These are phyloP conservation scores for Phyllosticta citrichinensis DNA, from an alignment of 2,329 filamentous ascomycete genomes.

Conservation along the genomic window DNA sequence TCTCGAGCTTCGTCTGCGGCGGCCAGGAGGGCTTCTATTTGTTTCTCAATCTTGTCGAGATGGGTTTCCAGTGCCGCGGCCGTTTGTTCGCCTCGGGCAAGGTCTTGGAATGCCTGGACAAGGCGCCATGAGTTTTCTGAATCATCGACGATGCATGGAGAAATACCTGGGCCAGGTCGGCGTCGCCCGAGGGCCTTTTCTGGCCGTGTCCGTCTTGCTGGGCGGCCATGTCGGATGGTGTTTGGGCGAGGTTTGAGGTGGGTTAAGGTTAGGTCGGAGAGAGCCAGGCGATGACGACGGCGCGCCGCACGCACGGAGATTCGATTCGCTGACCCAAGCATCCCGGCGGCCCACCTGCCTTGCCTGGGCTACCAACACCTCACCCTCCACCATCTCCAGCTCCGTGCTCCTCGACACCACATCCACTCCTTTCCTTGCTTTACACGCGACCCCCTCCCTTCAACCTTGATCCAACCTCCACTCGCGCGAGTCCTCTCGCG, in stretches of 20 bases:
- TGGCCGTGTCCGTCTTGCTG: slow-evolving; percentile 20
- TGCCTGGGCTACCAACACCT: neutral
- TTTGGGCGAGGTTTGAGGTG: neutral
- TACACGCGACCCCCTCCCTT: neutral
- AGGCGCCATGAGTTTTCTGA: neutral
- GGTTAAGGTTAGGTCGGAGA: neutral
- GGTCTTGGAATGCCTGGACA: slow-evolving; percentile 39
- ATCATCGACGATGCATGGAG: neutral
- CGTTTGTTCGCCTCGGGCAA: slow-evolving; percentile 45
- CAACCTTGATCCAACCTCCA: neutral
- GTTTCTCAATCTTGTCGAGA: slow-evolving; percentile 43
- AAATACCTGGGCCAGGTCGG: slow-evolving; percentile 27
- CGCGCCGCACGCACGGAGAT: neutral
- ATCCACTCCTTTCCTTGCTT: neutral
- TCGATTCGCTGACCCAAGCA: neutral
- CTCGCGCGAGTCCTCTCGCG: neutral
- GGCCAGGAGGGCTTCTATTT: slow-evolving; percentile 44
- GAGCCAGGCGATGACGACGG: slow-evolving; percentile 1
- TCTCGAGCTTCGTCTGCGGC: slow-evolving; percentile 29
- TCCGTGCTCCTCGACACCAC: neutral
- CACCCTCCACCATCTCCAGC: neutral
- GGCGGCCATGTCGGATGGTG: slow-evolving; percentile 19
- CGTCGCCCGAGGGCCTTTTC: slow-evolving; percentile 17
- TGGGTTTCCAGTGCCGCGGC: slow-evolving; percentile 46
- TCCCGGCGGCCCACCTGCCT: neutral